Base-by-base conservation (phyloP, 495 filamentous ascomycete species). In the Corynascus novoguineensis region DNA sequence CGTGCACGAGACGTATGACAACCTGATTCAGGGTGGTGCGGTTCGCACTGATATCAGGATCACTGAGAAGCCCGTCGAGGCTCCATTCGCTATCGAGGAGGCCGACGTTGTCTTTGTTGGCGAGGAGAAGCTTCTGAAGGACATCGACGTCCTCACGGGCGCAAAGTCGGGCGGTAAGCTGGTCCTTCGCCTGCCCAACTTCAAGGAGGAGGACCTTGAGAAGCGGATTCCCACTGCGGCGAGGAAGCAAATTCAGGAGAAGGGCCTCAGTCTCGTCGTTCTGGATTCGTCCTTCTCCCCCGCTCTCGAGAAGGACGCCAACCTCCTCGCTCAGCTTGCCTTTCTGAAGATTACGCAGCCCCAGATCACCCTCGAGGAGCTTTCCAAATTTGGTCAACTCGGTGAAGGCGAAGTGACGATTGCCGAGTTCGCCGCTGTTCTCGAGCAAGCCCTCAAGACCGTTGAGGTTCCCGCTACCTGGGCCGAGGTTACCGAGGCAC, bases 151-250 rank as follows among this genome's bases (percentile, higher is more conserved):
- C 25, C 65, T 90, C 11, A 77, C 81, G 53, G 87, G 81, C 27
- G 73, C 90, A 45, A 92, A 89, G 74, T 68, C 78, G 25, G 82
- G 82, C 50, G 87, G 85, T 34, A 86, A 83, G 57, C 59, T 98
- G 41, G 78, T 97, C 54, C 58, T 96, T 7, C 89, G 82, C 59
- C 78, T 89, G 17, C 81, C 89, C 11, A 86, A 83, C 50, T 78
- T 87, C 58, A 95, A 92, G 71, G 83, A 88, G 45, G 92, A 92
- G 27, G 92, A 97, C 29, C 68, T 92, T 4, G 95, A 97, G 73
- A 96, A 92, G 79, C 91, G 86, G 64, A 78, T 98, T 29, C 83
- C 89, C 3, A 75, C 77, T 15, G 57, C 69, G 19, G 80, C 90
- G 46, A 82, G 83, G 55, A 86, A 86, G 60, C 78, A 77, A 24